Evolutionary conservation across 768 basidiomycete genomes (phyloP), one percentile per base, ranked within the genome.

Genomic region (Termitomyces titanicus): DNA sequence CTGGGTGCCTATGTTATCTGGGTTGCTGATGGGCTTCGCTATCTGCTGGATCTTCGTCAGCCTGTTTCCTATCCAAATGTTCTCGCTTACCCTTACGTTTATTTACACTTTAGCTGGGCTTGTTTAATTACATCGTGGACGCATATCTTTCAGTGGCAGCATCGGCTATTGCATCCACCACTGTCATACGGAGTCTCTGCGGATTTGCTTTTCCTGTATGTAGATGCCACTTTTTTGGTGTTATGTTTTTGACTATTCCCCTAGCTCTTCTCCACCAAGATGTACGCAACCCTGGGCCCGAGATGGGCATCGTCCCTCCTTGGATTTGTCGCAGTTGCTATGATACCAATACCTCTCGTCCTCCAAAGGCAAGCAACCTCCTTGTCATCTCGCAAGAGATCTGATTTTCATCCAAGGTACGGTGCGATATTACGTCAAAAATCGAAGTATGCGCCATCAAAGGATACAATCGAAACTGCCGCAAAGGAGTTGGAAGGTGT

Each of bases 51-150:
- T 85, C 20, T 84, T 83, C 62, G 82, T 84, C 58, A 54, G 82
- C 72, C 15, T 37, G 15, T 38, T 18, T 20, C 25, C 18, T 24
- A 42, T 9, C 6, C n/a, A 18, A 42, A 12, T 22, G 10, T 5
- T 12, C 22, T 27, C 5, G 34, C n/a, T n/a, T 27, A 34, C 33
- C 11, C 45, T 27, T 24, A 35, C n/a, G 20, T 37, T 40, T 29
- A 29, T 29, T 29, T n/a, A 22, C 15, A 33, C 37, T 39, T 13
- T 51, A 84, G 84, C 62, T 84, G 51, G 72, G 77, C 10, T 64
- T 83, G 44, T 66, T 83, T 59, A 85, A 82, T 58, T 87, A 87
- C 61, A 78, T 84, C 34, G 78, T 86, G 39, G 85, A 86, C 65
- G 74, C 79, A 3, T 86, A 85, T 61, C 66, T 82, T 20, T 64